Evolutionary conservation across 2,329 filamentous ascomycete genomes (phyloP), one percentile per base, ranked within the genome.

Genomic region (Ilyonectria sp.): DNA sequence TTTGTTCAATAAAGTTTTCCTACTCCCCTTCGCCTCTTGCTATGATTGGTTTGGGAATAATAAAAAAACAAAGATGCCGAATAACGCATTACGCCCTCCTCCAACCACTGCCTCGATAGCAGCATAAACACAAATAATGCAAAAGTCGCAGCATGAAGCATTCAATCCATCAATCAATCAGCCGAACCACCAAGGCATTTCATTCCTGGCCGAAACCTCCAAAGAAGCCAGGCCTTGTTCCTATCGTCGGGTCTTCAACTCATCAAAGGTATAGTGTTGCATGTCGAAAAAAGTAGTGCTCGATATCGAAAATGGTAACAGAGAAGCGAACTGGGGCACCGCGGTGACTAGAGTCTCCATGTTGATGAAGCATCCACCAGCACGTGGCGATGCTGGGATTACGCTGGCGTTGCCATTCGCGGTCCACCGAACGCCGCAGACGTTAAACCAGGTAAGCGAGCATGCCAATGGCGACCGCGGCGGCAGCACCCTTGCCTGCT

Each of bases 391-490:
- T 55, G 47, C 65, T 63, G 56, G 69, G 68, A 53, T 76, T 64
- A 23, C 67, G 68, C 46, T 74, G 56, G 71, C 59, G 68, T 52
- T 69, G 67, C 65, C 67, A 53, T 68, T 68, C 37, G 56, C 65
- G 65, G 57, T 54, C 60, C 63, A 65, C 57, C 63, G 62, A 71
- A 71, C 65, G 73, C 73, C 29, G 29, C 21, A 63, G 46, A 60
- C 60, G 61, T 71, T 84, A 88, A 75, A 89, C 76, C 70, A 88
- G 77, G 72, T 85, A 86, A 70, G 86, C 87, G 68, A 89, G 78
- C 50, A 89, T 76, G 62, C 86, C 87, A 50, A 86, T 77, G 65
- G 86, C 87, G 46, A 85, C 82, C 37, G 82, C 85, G 7, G 85
- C 85, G 23, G 77, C 80, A 47, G 81, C 83, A 54, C 85, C 84